phyloP scores from a whole-genome alignment of 805 yeast species.

The Ogataea parapolymorpha region DNA sequence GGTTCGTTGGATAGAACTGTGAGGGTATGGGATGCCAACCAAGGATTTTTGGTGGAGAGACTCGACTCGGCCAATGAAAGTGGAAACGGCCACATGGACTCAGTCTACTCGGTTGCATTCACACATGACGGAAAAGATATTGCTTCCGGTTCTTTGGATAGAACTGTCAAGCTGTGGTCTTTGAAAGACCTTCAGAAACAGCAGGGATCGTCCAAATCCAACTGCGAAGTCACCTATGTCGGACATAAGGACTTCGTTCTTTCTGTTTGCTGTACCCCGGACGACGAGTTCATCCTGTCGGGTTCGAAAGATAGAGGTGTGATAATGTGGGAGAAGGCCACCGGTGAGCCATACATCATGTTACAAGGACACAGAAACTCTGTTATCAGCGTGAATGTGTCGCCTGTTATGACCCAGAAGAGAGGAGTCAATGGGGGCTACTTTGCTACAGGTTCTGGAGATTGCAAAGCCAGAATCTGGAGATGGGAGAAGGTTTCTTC shows the following conservation, averaged over 20 bases:
- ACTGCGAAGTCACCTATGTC: constrained; percentile 85
- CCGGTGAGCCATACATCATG: constrained; percentile 92
- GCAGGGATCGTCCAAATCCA: constrained; percentile 46
- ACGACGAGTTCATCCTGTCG: constrained; percentile 83
- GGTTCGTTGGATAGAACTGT: constrained; percentile 95
- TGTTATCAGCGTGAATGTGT: constrained; percentile 90
- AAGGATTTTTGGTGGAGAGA: constrained; percentile 89
- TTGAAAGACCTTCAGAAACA: constrained; percentile 56
- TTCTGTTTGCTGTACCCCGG: constrained; percentile 91
- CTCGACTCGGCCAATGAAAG: constrained; percentile 84
- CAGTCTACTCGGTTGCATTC: constrained; percentile 92
- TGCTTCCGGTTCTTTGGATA: constrained; percentile 91
- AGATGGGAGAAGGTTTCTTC: constrained; percentile 54
- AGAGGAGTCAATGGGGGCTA: constrained; percentile 65
- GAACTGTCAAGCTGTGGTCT: constrained; percentile 95
- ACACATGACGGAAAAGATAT: constrained; percentile 88
- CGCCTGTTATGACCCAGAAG: constrained; percentile 59
- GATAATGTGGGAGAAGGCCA: constrained; percentile 89
- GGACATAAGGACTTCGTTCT: constrained; percentile 97
- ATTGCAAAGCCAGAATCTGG: constrained; percentile 97
- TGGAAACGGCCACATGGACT: constrained; percentile 93
- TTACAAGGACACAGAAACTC: constrained; percentile 96
- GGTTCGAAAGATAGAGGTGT: constrained; percentile 98
- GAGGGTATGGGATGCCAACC: constrained; percentile 93
- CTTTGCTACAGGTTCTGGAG: constrained; percentile 97